These are phyloP conservation scores for Camelina sativa DNA, from an alignment of 345 rosid genomes.

Conservation along the genomic window DNA sequence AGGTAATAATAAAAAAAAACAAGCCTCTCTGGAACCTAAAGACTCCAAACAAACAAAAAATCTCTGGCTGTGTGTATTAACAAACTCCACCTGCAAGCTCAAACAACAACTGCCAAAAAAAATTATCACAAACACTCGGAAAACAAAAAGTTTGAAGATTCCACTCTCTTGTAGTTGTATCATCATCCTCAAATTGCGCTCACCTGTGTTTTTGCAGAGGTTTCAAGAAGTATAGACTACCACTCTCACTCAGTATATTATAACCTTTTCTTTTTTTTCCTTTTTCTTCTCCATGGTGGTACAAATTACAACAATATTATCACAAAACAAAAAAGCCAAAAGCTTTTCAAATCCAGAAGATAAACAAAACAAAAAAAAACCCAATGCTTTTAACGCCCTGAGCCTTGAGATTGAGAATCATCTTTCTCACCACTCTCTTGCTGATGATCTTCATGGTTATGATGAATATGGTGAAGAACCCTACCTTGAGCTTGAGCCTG, in stretches of 20 bases:
- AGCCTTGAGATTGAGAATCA: conserved; percentile 92
- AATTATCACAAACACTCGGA: conserved; percentile 35
- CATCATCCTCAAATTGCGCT: conserved; percentile 49
- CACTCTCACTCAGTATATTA: conserved; percentile 51
- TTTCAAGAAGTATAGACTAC: conserved; percentile 49
- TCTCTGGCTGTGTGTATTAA: conserved; percentile 52
- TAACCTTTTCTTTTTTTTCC: conserved; percentile 23
- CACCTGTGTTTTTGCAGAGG: conserved; percentile 47
- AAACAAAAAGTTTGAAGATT: conserved; percentile 24
- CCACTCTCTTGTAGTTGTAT: conserved; percentile 32
- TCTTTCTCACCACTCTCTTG: conserved; percentile 66
- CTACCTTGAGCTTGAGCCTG: conserved; percentile 41
- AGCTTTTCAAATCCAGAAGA: conserved; percentile 43
- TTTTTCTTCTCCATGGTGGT: conserved; percentile 47
- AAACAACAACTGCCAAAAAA: conserved; percentile 36
- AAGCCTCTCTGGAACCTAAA: conserved; percentile 54
- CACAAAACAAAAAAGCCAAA: conserved; percentile 44
- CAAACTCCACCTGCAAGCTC: conserved; percentile 75
- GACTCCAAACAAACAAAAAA: conserved; percentile 43
- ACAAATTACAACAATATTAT: conserved; percentile 56
- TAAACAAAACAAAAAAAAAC: conserved; percentile 38
- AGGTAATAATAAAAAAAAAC: conserved; percentile 43
- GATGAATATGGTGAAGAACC: conserved; percentile 54
- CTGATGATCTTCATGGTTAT: conserved; percentile 53
- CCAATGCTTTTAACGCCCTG: conserved; percentile 56